A percentile compares a stretch with the other conserved stretches of the same genome.
Conservation (phyloP, 306 rosid genomes). For the Malus asiatica region DNA sequence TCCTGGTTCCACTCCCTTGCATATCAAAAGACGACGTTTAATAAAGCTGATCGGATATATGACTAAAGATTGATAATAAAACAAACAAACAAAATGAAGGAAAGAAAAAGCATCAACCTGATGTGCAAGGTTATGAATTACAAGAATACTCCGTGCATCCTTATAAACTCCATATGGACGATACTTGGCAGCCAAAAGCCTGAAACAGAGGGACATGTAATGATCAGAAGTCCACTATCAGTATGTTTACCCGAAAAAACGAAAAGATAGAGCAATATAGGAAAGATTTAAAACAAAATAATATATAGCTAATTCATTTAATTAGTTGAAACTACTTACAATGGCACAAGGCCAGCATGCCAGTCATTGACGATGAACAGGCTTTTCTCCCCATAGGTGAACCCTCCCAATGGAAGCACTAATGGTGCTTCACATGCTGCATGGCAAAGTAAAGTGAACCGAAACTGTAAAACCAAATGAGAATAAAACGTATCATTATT, state of each 20-base stretch:
- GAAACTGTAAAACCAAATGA: constrained; percentile 71
- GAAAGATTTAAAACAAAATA: neutral
- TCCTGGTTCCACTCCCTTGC: constrained; percentile 83
- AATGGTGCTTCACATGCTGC: constrained; percentile 96
- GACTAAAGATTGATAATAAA: neutral
- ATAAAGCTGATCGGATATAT: neutral
- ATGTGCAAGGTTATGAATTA: constrained; percentile 81
- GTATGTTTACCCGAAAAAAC: constrained; percentile 13
- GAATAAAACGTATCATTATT: constrained; percentile 36
- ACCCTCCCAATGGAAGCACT: constrained; percentile 85
- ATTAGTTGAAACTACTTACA: constrained; percentile 39
- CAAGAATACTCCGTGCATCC: constrained; percentile 79
- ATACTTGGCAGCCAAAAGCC: constrained; percentile 80
- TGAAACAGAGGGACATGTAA: constrained; percentile 36
- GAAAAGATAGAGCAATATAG: neutral
- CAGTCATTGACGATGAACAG: constrained; percentile 79
- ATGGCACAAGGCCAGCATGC: constrained; percentile 91
- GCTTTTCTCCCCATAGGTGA: constrained; percentile 65
- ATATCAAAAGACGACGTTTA: constrained; percentile 8
- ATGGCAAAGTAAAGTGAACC: constrained; percentile 91
- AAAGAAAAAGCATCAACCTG: constrained; percentile 43
- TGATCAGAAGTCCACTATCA: constrained; percentile 3
- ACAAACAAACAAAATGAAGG: neutral
- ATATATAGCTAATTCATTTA: neutral
- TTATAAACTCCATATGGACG: constrained; percentile 72